These are phyloP conservation scores for Hemisphaericaspora nanyangensis DNA, from an alignment of 805 yeast species.

Conservation along the genomic window DNA sequence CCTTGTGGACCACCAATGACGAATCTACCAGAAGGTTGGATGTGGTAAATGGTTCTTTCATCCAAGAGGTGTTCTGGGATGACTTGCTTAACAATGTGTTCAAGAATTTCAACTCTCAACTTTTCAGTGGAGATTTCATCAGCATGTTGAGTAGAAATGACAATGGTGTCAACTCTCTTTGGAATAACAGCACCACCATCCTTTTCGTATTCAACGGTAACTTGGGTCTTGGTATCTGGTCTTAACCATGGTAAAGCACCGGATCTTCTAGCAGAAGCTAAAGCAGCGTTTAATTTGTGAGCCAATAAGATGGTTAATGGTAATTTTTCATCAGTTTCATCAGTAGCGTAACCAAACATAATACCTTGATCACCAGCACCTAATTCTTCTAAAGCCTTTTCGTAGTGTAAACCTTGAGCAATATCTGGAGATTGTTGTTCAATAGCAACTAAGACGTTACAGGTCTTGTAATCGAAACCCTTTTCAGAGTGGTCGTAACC, in stretches of 20 bases:
- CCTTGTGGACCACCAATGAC: slow-evolving; percentile 99
- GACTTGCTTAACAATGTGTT: slow-evolving; percentile 86
- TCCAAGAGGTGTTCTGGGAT: slow-evolving; percentile 88
- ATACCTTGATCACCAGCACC: slow-evolving; percentile 99
- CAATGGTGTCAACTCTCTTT: slow-evolving; percentile 94
- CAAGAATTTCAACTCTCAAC: slow-evolving; percentile 70
- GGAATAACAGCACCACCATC: slow-evolving; percentile 96
- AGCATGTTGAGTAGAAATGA: slow-evolving; percentile 96
- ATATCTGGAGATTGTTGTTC: slow-evolving; percentile 99
- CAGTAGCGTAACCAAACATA: slow-evolving; percentile 99
- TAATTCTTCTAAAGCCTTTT: slow-evolving; percentile 89
- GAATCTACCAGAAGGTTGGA: slow-evolving; percentile 99
- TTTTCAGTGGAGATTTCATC: slow-evolving; percentile 93
- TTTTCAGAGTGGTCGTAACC: slow-evolving; percentile 95
- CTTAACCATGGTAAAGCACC: slow-evolving; percentile 95
- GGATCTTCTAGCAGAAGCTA: slow-evolving; percentile 96
- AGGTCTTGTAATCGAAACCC: slow-evolving; percentile 98
- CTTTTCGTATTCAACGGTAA: slow-evolving; percentile 91
- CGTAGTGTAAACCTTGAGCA: slow-evolving; percentile 98
- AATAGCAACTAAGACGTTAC: slow-evolving; percentile 97
- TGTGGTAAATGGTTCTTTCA: slow-evolving; percentile 94
- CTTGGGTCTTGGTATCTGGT: slow-evolving; percentile 99
- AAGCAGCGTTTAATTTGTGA: slow-evolving; percentile 93
- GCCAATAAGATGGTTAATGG: slow-evolving; percentile 93
- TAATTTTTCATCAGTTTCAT: slow-evolving; percentile 95